Evolutionary conservation across 805 yeast genomes (phyloP).

Genomic region (Cyberlindnera americana): DNA sequence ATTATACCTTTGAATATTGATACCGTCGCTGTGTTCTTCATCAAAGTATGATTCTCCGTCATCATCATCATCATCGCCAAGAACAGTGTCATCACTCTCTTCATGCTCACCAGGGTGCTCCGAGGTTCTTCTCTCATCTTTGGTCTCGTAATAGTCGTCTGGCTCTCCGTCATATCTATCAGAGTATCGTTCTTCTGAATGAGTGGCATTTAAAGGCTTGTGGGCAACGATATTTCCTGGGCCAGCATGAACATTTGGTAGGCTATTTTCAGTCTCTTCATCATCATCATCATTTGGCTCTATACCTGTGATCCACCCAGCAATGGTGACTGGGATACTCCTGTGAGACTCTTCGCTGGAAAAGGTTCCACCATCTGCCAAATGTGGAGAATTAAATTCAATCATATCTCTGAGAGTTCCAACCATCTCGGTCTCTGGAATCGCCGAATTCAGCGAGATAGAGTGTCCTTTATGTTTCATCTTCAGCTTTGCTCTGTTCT

Average conservation of each 20-base stretch:
- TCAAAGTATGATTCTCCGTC: too few relatives aligned
- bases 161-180: conserved; percentile 33
- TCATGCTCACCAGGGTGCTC: not conserved
- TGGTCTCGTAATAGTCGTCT: conserved; percentile 13
- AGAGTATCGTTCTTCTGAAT: conserved; percentile 23
- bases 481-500: conserved; percentile 1
- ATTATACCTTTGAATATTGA: too few relatives aligned
- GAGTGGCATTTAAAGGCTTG: conserved; percentile 1
- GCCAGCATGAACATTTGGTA: conserved; percentile 9
- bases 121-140: not conserved
- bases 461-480: too few relatives aligned
- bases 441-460: too few relatives aligned
- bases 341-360: too few relatives aligned
- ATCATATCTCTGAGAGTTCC: conserved; percentile 16
- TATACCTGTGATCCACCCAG: conserved; percentile 8
- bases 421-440: conserved; percentile 5
- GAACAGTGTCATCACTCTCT: not conserved
- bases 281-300: conserved; percentile 1
- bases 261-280: not conserved
- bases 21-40: too few relatives aligned
- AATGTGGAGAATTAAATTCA: conserved; percentile 11
- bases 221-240: conserved; percentile 5
- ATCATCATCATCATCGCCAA: conserved; percentile 2
- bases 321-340: conserved; percentile 9
- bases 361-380: conserved; percentile 1